Conservation (phyloP, 371 early-diverging fungal genomes). For the Mortierella sp. region DNA sequence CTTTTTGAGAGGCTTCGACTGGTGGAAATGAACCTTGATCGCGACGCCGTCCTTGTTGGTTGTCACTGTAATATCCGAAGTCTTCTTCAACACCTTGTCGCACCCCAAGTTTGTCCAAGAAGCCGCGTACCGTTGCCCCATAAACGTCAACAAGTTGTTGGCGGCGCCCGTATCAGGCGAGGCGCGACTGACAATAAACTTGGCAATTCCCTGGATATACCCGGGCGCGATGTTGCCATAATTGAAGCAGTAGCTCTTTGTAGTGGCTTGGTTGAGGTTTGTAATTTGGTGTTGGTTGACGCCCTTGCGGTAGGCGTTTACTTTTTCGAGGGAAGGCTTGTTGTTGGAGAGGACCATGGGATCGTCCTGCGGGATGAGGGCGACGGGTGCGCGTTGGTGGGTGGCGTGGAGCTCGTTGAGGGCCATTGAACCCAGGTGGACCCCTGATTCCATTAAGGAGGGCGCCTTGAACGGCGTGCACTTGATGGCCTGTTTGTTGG, state of each 20-base stretch:
- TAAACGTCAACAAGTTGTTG: conserved; percentile 32
- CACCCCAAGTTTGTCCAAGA: conserved; percentile 38
- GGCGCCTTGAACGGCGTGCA: conserved; percentile 38
- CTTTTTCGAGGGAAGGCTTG: conserved; percentile 19
- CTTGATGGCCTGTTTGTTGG: conserved; percentile 16
- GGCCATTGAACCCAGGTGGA: conserved; percentile 42
- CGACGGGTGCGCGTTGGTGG: conserved; percentile 21
- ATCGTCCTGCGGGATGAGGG: conserved; percentile 25
- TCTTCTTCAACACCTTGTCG: conserved; percentile 32
- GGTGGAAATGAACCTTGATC: conserved; percentile 23
- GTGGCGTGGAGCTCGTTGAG: conserved; percentile 42
- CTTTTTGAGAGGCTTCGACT: conserved; percentile 30
- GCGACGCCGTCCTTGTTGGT: conserved; percentile 20
- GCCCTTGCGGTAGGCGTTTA: conserved; percentile 41
- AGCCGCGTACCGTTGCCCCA: conserved; percentile 38
- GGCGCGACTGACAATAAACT: background rate
- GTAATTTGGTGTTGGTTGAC: conserved; percentile 22
- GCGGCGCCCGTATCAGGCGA: conserved; percentile 25
- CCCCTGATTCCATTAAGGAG: conserved; percentile 32
- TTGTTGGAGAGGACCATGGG: conserved; percentile 46
- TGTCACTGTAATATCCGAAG: conserved; percentile 32
- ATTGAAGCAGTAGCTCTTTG: conserved; percentile 29
- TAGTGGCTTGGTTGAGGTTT: conserved; percentile 17
- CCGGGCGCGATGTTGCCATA: conserved; percentile 24
- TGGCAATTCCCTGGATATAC: conserved; percentile 24